phyloP scores from a whole-genome alignment of 768 basidiomycete species.

The Tephrocybe sp. region DNA sequence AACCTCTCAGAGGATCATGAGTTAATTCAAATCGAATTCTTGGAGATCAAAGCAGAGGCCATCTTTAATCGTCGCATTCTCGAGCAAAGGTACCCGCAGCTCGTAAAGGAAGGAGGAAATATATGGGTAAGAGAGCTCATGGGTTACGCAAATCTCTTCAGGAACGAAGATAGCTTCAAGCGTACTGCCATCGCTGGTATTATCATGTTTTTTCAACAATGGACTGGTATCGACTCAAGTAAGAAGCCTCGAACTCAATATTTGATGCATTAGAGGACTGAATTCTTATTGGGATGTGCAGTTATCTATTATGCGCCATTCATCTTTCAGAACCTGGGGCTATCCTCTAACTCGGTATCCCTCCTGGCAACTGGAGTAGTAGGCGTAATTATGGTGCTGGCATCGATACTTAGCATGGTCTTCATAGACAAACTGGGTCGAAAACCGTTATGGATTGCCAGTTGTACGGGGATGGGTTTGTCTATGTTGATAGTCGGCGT shows the following conservation, averaged over 20 bases:
- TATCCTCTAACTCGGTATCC: constrained; percentile 37
- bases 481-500: constrained; percentile 19
- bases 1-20: constrained; percentile 27
- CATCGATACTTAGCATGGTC: constrained; percentile 34
- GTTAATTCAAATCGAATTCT: constrained; percentile 34
- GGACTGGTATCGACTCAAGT: constrained; percentile 26
- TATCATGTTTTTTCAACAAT: constrained; percentile 19
- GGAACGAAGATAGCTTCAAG: constrained; percentile 16
- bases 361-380: constrained; percentile 40
- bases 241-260: constrained; percentile 4
- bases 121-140: constrained; percentile 15
- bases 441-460: constrained; percentile 37
- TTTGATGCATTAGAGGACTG: constrained; percentile 5
- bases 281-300: neutral
- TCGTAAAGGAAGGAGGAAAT: constrained; percentile 15
- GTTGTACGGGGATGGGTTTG: constrained; percentile 31
- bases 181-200: constrained; percentile 15
- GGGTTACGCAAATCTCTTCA: constrained; percentile 17
- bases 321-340: constrained; percentile 40
- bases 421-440: constrained; percentile 36
- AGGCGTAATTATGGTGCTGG: constrained; percentile 28
- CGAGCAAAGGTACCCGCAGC: constrained; percentile 21
- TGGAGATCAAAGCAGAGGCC: constrained; percentile 29
- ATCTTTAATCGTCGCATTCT: constrained; percentile 15
- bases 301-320: constrained; percentile 20